Base-by-base conservation (phyloP, 2,329 filamentous ascomycete genomes). In the Alternaria gansuensis region DNA sequence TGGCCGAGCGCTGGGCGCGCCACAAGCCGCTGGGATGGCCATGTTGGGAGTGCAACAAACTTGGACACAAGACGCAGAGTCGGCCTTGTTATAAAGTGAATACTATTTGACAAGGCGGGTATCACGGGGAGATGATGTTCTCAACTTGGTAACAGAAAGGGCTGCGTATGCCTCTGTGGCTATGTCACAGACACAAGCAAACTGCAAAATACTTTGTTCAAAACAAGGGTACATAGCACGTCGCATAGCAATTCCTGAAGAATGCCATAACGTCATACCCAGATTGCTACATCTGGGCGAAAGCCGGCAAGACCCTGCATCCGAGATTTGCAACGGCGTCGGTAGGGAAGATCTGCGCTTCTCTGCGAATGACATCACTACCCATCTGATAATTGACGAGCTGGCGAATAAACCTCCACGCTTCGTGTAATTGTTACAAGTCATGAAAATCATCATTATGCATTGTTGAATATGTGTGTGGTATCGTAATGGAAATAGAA, bases 401-500 rank as follows among this genome's bases (percentile, higher is more conserved):
- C 31, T n/a, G 13, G n/a, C n/a, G 17, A 11, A 1, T 34, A 11
- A n/a, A 11, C 43, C 28, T 45, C 41, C 29, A 26, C 31, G 44
- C 44, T 48, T 21, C 44, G 44, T 48, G 41, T 3, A 46, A 29
- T 23, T 29, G 26, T 13, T 14, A 23, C 40, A 34, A 31, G 37
- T 43, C 14, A 17, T 46, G 33, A 50, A 11, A 31, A 44, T 52
- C 43, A 50, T 52, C 40, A 33, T 34, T 44, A 49, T 68, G 66
- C 62, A 62, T 65, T 68, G 57, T 36, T 45, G 29, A 23, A 62
- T 66, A 62, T 68, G 59, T 53, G 53, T 61, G 62, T 75, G 73
- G 70, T 75, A 74, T 75, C 71, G 70, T 72, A 57, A 54, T 60
- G 62, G 55, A 41, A 59, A 64, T 57, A 31, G 46, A 55, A 34